Percentiles rank a stretch among this genome's conserved stretches.
Evolutionary conservation across 1,284 basidiomycete species (phyloP).

Genomic region (Takashimella tepidaria): DNA sequence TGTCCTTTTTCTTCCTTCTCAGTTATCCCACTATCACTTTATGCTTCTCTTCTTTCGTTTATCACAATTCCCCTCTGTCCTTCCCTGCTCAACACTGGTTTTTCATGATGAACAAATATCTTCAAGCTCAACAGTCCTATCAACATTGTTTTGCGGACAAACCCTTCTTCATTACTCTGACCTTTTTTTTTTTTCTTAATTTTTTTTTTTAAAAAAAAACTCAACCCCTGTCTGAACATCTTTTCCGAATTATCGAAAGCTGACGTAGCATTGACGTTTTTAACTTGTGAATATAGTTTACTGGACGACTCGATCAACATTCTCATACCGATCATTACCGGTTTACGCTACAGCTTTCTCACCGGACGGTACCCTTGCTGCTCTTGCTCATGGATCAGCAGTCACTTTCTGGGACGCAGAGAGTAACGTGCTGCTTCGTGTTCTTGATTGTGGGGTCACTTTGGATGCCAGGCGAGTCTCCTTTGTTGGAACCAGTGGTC

Average conservation of each 20-base stretch:
- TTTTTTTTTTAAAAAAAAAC: background rate
- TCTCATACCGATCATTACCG: constrained; percentile 62
- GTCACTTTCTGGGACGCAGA: constrained; percentile 73
- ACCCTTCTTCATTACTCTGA: constrained; percentile 48
- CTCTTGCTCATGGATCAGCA: constrained; percentile 63
- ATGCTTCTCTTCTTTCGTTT: background rate
- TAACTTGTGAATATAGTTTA: constrained; percentile 58
- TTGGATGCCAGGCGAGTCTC: constrained; percentile 31
- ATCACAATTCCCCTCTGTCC: background rate
- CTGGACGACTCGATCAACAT: constrained; percentile 69
- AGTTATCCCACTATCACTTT: no score
- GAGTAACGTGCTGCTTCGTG: constrained; percentile 62
- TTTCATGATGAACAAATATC: constrained; percentile 45
- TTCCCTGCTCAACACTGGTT: constrained; percentile 2
- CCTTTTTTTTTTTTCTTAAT: constrained; percentile 12
- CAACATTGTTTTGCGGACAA: constrained; percentile 36
- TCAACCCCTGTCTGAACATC: no score
- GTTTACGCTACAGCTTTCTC: constrained; percentile 72
- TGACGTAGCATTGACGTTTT: constrained; percentile 19
- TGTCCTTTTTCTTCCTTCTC: background rate
- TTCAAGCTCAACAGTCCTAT: constrained; percentile 51
- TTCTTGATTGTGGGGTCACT: constrained; percentile 56
- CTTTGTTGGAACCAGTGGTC: constrained; percentile 49
- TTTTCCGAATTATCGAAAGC: constrained; percentile 2
- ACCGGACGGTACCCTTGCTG: constrained; percentile 78